Percentiles rank a stretch among this genome's conserved stretches.
Evolutionary conservation across 2,329 filamentous ascomycete genomes (phyloP).

Genomic region (Botrytis hyacinthi): DNA sequence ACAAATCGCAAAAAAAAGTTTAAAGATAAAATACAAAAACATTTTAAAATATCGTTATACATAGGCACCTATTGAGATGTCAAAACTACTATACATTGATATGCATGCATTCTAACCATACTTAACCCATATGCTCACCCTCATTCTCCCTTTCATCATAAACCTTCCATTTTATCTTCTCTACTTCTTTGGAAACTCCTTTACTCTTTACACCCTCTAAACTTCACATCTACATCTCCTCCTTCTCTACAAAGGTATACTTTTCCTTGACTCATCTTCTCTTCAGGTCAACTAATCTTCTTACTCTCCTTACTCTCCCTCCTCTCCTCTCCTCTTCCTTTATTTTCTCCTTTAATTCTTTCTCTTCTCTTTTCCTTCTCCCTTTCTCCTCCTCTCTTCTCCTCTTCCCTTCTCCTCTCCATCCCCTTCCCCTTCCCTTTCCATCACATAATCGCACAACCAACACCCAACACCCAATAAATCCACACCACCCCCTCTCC

Average conservation of each 20-base stretch:
- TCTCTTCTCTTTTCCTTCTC: too few species aligned
- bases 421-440: too few species aligned
- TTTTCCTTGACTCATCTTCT: not conserved
- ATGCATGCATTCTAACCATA: too few species aligned
- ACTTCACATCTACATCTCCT: not conserved
- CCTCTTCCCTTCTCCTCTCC: too few species aligned
- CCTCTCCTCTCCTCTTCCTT: too few species aligned
- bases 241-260: not conserved
- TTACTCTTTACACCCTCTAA: not conserved
- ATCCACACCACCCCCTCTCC: not conserved
- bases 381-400: too few species aligned
- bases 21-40: not conserved
- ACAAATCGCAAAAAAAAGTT: not conserved
- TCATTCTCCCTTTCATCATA: not conserved
- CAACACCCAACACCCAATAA: too few species aligned
- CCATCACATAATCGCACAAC: too few species aligned
- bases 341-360: too few species aligned
- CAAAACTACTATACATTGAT: not conserved
- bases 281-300: not conserved
- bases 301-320: too few species aligned
- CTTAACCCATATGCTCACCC: too few species aligned
- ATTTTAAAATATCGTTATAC: not conserved
- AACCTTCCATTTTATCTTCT: not conserved
- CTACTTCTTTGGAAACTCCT: fast-evolving
- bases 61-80: not conserved